Evolutionary conservation across 768 basidiomycete genomes (phyloP).

Genomic region (Crucibulum laeve): DNA sequence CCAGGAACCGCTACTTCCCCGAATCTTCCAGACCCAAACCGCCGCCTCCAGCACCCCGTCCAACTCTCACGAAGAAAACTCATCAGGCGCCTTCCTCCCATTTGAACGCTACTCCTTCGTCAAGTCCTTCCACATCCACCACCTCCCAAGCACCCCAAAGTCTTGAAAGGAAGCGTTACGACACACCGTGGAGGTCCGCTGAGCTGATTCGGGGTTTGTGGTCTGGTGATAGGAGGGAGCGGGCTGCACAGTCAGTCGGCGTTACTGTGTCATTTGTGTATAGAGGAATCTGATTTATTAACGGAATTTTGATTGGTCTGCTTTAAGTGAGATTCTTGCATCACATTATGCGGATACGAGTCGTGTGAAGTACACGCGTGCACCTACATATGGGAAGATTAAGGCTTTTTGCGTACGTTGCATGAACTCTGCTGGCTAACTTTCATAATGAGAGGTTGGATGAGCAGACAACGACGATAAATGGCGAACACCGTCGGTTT

Average conservation of each 20-base stretch:
- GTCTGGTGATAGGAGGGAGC: not conserved
- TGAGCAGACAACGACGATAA: slow-evolving; percentile 26
- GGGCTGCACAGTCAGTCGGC: not conserved
- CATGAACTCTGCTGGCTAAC: not conserved
- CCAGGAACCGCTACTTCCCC: slow-evolving; percentile 54
- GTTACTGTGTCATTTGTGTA: not conserved
- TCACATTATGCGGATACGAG: slow-evolving; percentile 36
- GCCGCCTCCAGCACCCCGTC: slow-evolving; percentile 9
- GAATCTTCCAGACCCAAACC: slow-evolving; percentile 32
- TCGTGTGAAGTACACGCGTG: slow-evolving; percentile 16
- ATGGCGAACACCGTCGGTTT: slow-evolving; percentile 23
- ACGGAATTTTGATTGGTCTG: not conserved
- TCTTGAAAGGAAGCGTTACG: not conserved
- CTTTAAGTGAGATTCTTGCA: slow-evolving; percentile 33
- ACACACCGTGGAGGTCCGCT: not conserved
- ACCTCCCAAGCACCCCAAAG: not conserved
- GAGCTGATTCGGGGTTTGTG: not conserved
- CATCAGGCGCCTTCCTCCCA: not conserved
- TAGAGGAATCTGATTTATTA: not conserved
- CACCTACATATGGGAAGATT: slow-evolving; percentile 33
- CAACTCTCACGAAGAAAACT: slow-evolving; percentile 1
- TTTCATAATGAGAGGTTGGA: not conserved
- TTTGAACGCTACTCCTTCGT: not conserved
- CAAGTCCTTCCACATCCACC: too few species aligned
- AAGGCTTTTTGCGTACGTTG: slow-evolving; percentile 44